Conservation (phyloP, 2,329 filamentous ascomycete genomes). For the Colletotrichum navitas region DNA sequence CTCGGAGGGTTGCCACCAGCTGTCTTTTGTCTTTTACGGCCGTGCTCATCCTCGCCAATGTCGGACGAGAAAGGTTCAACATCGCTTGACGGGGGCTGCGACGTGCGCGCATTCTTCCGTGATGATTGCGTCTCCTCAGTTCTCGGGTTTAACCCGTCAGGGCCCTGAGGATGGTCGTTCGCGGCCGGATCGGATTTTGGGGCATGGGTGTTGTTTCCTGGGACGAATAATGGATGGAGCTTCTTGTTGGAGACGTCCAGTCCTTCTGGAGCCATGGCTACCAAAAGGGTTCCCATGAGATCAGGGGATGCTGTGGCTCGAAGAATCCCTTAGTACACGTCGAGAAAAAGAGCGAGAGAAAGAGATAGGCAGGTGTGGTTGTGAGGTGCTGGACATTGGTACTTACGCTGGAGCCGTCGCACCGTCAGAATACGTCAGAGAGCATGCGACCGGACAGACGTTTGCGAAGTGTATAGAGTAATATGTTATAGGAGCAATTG, state of each 20-base stretch:
- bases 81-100: slow-evolving; percentile 25
- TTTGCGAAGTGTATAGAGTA: neutral
- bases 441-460: slow-evolving; percentile 24
- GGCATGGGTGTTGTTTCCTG: slow-evolving; percentile 35
- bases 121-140: neutral
- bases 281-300: slow-evolving; percentile 58
- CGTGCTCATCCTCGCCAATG: slow-evolving; percentile 36
- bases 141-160: neutral
- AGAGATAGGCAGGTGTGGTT: neutral
- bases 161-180: neutral
- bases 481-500: neutral
- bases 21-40: slow-evolving; percentile 47
- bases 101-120: slow-evolving; percentile 12
- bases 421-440: slow-evolving; percentile 38
- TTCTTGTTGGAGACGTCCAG: slow-evolving; percentile 57
- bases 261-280: slow-evolving; percentile 60
- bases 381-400: neutral
- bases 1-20: slow-evolving; percentile 40
- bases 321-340: neutral
- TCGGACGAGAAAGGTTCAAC: slow-evolving; percentile 32
- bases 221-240: slow-evolving; percentile 68
- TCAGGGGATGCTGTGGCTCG: slow-evolving; percentile 15
- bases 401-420: slow-evolving; percentile 36
- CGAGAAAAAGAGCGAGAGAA: neutral
- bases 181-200: slow-evolving; percentile 2